A percentile compares a stretch with the other conserved stretches of the same genome.
phyloP scores from a whole-genome alignment of 2,329 filamentous ascomycete species.

The Penicillium polonicum region DNA sequence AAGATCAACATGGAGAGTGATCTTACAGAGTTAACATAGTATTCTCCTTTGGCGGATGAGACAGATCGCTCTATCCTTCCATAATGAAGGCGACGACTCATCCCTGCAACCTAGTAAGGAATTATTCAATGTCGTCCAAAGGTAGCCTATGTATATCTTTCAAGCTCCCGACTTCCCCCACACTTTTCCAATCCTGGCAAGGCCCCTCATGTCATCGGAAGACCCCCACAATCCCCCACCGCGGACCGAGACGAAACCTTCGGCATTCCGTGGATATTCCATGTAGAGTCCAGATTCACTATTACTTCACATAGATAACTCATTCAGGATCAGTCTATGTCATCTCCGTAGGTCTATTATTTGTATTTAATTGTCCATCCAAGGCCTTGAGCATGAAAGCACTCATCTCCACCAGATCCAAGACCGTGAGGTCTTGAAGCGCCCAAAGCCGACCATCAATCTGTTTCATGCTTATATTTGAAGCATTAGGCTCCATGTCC shows the following conservation, averaged over 20 bases:
- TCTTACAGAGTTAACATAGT: not conserved
- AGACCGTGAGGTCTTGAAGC: conserved; percentile 40
- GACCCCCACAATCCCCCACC: not conserved
- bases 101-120: no score
- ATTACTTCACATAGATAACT: no score
- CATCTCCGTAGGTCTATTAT: not conserved
- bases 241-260: no score
- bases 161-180: not conserved
- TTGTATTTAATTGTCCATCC: not conserved
- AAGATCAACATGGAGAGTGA: not conserved
- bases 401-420: conserved; percentile 44
- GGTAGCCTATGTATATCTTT: not conserved
- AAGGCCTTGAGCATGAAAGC: conserved; percentile 46
- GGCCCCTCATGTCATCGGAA: not conserved
- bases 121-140: not conserved
- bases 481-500: conserved; percentile 57
- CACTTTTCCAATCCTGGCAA: not conserved
- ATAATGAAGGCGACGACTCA: not conserved
- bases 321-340: not conserved
- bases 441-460: conserved; percentile 44
- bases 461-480: conserved; percentile 53
- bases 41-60: not conserved
- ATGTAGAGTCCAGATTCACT: not conserved
- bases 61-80: not conserved
- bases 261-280: not conserved